Conservation (phyloP, 352 stramenopile genomes). For the Globisporangium viniferum region DNA sequence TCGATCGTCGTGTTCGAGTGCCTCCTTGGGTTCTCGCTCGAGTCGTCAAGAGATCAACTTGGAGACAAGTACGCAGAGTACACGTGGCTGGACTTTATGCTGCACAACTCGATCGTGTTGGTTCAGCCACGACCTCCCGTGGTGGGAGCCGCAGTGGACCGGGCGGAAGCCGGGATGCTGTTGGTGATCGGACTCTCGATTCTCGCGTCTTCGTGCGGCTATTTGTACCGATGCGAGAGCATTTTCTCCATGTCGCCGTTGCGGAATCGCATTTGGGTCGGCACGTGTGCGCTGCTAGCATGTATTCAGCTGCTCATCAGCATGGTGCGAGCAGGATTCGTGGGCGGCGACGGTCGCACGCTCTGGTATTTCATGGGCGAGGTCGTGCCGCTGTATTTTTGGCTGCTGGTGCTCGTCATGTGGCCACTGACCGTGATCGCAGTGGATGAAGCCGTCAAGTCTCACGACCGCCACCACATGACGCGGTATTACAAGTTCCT, state of each 20-base stretch:
- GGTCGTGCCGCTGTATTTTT: constrained; percentile 62
- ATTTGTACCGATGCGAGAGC: constrained; percentile 77
- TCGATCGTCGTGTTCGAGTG: constrained; percentile 68
- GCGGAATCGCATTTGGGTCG: constrained; percentile 69
- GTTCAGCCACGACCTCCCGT: constrained; percentile 41
- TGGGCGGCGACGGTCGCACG: constrained; percentile 45
- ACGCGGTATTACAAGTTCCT: constrained; percentile 84
- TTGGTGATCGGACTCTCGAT: constrained; percentile 64
- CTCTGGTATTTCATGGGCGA: constrained; percentile 45
- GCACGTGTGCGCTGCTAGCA: constrained; percentile 32
- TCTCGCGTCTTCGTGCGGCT: constrained; percentile 66
- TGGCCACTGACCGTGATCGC: constrained; percentile 66
- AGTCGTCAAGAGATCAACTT: constrained; percentile 26
- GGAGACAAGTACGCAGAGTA: constrained; percentile 27
- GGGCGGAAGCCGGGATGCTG: constrained; percentile 73
- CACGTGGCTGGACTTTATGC: constrained; percentile 62
- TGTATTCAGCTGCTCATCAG: constrained; percentile 49
- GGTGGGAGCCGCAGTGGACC: constrained; percentile 60
- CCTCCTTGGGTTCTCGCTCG: constrained; percentile 64
- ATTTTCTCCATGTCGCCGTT: constrained; percentile 62
- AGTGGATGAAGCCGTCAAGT: constrained; percentile 71
- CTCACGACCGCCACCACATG: constrained; percentile 69
- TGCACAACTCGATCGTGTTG: constrained; percentile 44
- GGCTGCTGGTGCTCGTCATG: constrained; percentile 36
- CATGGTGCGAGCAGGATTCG: constrained; percentile 37